phyloP scores from a whole-genome alignment of 164 flowering plant species.

The Sedum album region DNA sequence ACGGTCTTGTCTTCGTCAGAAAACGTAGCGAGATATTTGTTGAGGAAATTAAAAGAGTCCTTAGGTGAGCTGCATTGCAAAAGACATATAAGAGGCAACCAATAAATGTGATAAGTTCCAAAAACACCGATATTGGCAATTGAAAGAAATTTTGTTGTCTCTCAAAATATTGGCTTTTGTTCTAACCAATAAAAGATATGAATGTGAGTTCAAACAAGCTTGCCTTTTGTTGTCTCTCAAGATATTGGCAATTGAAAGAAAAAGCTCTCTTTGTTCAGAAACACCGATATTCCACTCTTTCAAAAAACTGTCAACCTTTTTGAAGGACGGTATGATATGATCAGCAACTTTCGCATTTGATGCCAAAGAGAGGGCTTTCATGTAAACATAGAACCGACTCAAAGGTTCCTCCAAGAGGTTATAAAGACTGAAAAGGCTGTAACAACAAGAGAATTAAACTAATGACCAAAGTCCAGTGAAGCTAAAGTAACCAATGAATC shows the following conservation, averaged over 20 bases:
- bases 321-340: constrained; percentile 66
- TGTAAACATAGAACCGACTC: constrained; percentile 70
- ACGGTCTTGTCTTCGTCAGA: constrained; percentile 60
- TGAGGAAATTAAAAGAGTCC: constrained; percentile 66
- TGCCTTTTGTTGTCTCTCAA: too few species aligned
- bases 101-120: not conserved
- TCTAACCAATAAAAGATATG: too few species aligned
- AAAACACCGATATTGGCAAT: constrained; percentile 50
- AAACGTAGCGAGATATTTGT: constrained; percentile 87
- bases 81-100: not conserved
- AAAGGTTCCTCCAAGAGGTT: constrained; percentile 75
- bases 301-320: constrained; percentile 70
- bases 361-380: constrained; percentile 74
- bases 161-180: constrained; percentile 64
- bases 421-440: constrained; percentile 86
- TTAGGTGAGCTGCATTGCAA: constrained; percentile 49
- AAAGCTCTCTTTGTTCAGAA: constrained; percentile 73
- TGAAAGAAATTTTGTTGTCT: constrained; percentile 64
- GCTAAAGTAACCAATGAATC: not conserved
- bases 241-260: constrained; percentile 58
- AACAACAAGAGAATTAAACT: constrained; percentile 13
- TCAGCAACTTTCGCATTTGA: constrained; percentile 70
- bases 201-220: not conserved
- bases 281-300: constrained; percentile 83
- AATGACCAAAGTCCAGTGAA: constrained; percentile 7